A percentile compares a stretch with the other conserved stretches of the same genome.
phyloP scores from a whole-genome alignment of 306 rosid species.

The Hippophae rhamnoides region DNA sequence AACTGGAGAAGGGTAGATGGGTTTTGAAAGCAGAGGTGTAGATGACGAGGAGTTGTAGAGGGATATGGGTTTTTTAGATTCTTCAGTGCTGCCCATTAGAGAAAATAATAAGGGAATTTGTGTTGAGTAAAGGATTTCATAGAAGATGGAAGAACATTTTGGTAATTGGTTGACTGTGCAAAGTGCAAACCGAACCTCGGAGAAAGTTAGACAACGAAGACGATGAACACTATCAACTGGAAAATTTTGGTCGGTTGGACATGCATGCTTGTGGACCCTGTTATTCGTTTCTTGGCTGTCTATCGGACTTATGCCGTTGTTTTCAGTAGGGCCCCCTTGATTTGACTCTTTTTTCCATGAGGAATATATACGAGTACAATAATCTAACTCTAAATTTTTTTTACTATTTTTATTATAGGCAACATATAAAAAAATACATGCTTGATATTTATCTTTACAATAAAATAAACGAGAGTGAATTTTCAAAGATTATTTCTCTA shows the following conservation, averaged over 20 bases:
- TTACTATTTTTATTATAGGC: too few relatives aligned
- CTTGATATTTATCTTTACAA: too few relatives aligned
- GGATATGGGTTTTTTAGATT: constrained; percentile 32
- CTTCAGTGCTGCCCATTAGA: constrained; percentile 46
- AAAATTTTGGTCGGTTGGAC: not conserved
- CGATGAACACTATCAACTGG: not conserved
- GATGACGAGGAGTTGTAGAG: constrained; percentile 26
- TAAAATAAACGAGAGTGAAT: too few relatives aligned
- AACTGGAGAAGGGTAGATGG: not conserved
- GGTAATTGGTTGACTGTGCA: constrained; percentile 17
- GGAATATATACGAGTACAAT: too few relatives aligned
- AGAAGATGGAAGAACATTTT: not conserved
- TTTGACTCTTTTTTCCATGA: too few relatives aligned
- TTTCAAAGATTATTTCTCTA: too few relatives aligned
- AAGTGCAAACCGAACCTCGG: not conserved
- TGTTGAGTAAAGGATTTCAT: not conserved
- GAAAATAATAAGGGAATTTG: not conserved
- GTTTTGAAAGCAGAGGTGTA: not conserved
- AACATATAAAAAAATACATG: too few relatives aligned
- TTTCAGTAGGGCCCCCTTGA: too few relatives aligned
- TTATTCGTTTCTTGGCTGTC: too few relatives aligned
- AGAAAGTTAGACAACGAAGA: not conserved
- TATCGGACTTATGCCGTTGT: too few relatives aligned
- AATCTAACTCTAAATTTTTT: too few relatives aligned
- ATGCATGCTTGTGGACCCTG: not conserved